These are phyloP conservation scores for Candida stauntonica DNA, from an alignment of 805 yeast species.

Conservation along the genomic window DNA sequence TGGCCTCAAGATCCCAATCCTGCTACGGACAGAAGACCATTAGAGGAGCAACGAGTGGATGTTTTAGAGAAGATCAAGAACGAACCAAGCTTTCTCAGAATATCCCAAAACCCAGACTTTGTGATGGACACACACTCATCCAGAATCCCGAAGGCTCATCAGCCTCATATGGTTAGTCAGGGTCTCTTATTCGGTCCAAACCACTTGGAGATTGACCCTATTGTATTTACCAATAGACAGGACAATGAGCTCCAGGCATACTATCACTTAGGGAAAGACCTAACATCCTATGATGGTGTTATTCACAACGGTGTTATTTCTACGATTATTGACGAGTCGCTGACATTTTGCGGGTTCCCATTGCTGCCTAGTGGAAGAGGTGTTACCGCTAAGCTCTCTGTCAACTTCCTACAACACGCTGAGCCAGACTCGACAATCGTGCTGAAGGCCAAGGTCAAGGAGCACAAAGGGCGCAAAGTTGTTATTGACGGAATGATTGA, in stretches of 20 bases:
- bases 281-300: slow-evolving; percentile 66
- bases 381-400: slow-evolving; percentile 74
- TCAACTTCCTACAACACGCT: slow-evolving; percentile 50
- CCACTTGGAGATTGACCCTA: slow-evolving; percentile 71
- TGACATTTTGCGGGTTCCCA: slow-evolving; percentile 84
- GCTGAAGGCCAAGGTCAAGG: slow-evolving; percentile 60
- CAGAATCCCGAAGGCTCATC: slow-evolving; percentile 55
- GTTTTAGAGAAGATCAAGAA: slow-evolving; percentile 27
- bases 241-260: slow-evolving; percentile 57
- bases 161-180: slow-evolving; percentile 59
- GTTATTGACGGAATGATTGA: slow-evolving; percentile 65
- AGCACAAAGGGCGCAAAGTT: slow-evolving; percentile 76
- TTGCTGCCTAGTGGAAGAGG: slow-evolving; percentile 77
- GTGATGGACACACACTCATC: slow-evolving; percentile 34
- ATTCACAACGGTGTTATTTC: slow-evolving; percentile 81
- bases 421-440: slow-evolving; percentile 60
- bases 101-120: slow-evolving; percentile 24
- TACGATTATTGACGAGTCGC: slow-evolving; percentile 76
- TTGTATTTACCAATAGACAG: slow-evolving; percentile 49
- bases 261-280: slow-evolving; percentile 62
- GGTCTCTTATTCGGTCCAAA: slow-evolving; percentile 69
- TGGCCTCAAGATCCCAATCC: slow-evolving; percentile 23
- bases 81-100: slow-evolving; percentile 25
- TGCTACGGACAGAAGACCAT: slow-evolving; percentile 10
- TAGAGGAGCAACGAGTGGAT: slow-evolving; percentile 25